phyloP scores from a whole-genome alignment of 2,329 filamentous ascomycete genomes.

The Hypoxylon sp. region DNA sequence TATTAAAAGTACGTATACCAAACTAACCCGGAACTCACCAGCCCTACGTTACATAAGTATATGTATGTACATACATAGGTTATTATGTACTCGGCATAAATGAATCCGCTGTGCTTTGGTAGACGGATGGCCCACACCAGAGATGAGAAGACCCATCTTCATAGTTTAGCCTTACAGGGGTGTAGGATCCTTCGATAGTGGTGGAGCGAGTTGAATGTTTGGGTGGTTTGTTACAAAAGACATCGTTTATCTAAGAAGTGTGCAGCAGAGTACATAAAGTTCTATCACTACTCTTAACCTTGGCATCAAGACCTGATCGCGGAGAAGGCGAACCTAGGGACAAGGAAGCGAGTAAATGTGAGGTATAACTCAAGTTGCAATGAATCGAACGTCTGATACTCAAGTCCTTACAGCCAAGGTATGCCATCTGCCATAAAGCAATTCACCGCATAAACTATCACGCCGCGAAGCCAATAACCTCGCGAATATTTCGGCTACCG shows the following conservation, averaged over 20 bases:
- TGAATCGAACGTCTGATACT: neutral
- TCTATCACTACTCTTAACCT: neutral
- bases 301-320: neutral
- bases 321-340: neutral
- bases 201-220: neutral
- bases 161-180: neutral
- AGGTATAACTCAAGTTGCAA: neutral
- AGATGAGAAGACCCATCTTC: conserved; percentile 14
- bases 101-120: neutral
- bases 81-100: neutral
- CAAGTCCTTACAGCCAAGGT: neutral
- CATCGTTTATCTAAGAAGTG: neutral
- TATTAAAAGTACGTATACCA: conserved; percentile 10
- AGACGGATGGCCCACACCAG: conserved; percentile 6
- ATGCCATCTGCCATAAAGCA: neutral
- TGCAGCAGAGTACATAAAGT: neutral
- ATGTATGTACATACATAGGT: conserved; percentile 5
- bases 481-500: neutral
- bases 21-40: neutral
- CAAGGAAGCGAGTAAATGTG: neutral
- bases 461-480: neutral
- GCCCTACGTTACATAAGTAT: conserved; percentile 12
- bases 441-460: neutral
- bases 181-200: neutral
- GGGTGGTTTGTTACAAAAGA: neutral